Evolutionary conservation across 1,139 yeast species (phyloP), one percentile per base, ranked within the genome.

Genomic region (Spathaspora sp.): DNA sequence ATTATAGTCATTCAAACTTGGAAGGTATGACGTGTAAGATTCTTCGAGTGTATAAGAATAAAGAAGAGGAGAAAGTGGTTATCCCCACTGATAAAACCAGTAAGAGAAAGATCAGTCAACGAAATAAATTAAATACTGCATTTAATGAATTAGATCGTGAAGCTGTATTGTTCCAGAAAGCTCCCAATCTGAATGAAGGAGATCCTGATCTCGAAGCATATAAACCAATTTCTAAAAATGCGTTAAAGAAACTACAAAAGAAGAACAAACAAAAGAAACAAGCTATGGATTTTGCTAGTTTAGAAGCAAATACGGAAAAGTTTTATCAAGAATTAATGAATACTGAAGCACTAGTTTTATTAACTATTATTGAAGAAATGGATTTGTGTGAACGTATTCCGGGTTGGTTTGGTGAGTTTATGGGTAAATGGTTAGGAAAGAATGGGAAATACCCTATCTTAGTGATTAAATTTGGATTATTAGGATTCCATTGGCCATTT

Each of bases 401-500:
- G 1, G 72, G 71, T 7, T 47, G 43, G 41, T 45, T 63, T 33
- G 74, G 74, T 13, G 51, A 49, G 31, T 11, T 61, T 4, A 51
- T 68, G 11, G 42, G 48, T n/a, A 51, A 50, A 36, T 45, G 48
- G n/a, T 56, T 71, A 38, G 78, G 78, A 5, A 55, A 60, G 25
- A 51, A 60, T 10, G 63, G 74, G 1, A 53, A 49, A 23, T 55
- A 55, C 47, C 66, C 68, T 47, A 54, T 68, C 3, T 52, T 70
- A 20, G 65, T 71, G 42, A 64, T 72, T 18, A 61, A 71, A 27
- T 57, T 72, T 56, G 78, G 78, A 1, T 56, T 72, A 25, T 51
- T 72, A 31, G 77, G 73, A 2, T 72, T 72, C 49, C 78, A 73
- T 49, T 72, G 78, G 78, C 78, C 78, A n/a, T 72, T 72, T 51